Conservation (phyloP, 2,329 filamentous ascomycete species). For the Cladorrhinum sp. region DNA sequence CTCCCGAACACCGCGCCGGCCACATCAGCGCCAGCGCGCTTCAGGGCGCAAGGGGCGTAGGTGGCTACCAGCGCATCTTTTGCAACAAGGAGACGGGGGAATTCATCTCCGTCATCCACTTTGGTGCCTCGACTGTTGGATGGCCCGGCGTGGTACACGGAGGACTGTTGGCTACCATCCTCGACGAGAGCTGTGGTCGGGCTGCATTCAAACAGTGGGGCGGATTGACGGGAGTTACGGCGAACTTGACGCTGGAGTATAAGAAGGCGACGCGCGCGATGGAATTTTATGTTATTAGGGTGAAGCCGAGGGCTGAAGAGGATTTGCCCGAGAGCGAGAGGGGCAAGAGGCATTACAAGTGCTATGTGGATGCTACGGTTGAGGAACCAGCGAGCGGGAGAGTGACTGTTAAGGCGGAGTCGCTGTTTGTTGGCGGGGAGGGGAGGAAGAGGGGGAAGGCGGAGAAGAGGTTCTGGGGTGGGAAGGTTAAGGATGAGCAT, state of each 20-base stretch:
- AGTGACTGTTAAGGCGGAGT: slow-evolving; percentile 56
- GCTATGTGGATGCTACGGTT: slow-evolving; percentile 49
- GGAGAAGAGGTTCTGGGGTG: slow-evolving; percentile 5
- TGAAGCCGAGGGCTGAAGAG: slow-evolving; percentile 39
- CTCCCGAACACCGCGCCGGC: slow-evolving; percentile 17
- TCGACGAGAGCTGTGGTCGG: slow-evolving; percentile 68
- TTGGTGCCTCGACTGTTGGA: slow-evolving; percentile 62
- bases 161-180: slow-evolving; percentile 63
- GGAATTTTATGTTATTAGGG: slow-evolving; percentile 61
- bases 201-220: slow-evolving; percentile 46
- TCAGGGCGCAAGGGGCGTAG: slow-evolving; percentile 40
- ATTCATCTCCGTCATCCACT: slow-evolving; percentile 61
- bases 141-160: slow-evolving; percentile 74
- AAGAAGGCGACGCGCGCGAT: slow-evolving; percentile 56
- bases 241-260: slow-evolving; percentile 60
- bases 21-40: slow-evolving; percentile 44
- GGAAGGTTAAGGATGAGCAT: slow-evolving; percentile 13
- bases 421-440: slow-evolving; percentile 54
- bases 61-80: slow-evolving; percentile 59
- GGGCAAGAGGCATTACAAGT: slow-evolving; percentile 44
- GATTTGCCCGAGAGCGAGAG: slow-evolving; percentile 27
- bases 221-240: slow-evolving; percentile 45
- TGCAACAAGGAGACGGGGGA: slow-evolving; percentile 57
- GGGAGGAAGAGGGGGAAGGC: slow-evolving; percentile 40
- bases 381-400: slow-evolving; percentile 53